These are phyloP conservation scores for Kwoniella dejecticola DNA, from an alignment of 768 basidiomycete species.

Conservation along the genomic window DNA sequence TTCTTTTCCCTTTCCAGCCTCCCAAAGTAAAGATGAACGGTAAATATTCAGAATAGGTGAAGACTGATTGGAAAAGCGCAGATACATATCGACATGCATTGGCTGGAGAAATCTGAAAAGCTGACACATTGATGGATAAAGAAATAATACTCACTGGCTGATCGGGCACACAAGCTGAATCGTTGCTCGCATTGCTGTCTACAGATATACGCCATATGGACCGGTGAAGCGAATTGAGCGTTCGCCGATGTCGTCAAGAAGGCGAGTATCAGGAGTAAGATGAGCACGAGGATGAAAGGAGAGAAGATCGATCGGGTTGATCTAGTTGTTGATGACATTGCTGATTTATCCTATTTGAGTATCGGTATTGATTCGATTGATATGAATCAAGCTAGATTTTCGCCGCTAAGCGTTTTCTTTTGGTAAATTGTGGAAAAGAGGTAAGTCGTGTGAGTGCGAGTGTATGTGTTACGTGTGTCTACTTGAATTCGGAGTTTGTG, in stretches of 20 bases:
- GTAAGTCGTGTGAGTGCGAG: too few relatives aligned
- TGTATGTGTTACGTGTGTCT: too few relatives aligned
- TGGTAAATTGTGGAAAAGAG: too few relatives aligned
- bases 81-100: too few relatives aligned
- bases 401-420: neutral
- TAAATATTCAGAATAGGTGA: too few relatives aligned
- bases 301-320: constrained; percentile 8
- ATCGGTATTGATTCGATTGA: neutral
- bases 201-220: constrained; percentile 23
- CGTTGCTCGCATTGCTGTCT: constrained; percentile 27
- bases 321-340: constrained; percentile 6
- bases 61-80: too few relatives aligned
- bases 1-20: too few relatives aligned
- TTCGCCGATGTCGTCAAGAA: constrained; percentile 4
- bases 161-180: constrained; percentile 21
- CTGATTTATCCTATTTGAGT: neutral
- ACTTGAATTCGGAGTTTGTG: too few relatives aligned
- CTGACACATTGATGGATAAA: neutral
- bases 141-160: constrained; percentile 20
- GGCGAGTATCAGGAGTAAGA: constrained; percentile 10
- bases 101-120: too few relatives aligned
- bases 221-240: constrained; percentile 17
- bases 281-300: neutral
- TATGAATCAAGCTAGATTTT: neutral
- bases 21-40: too few relatives aligned